phyloP scores from a whole-genome alignment of 2,329 filamentous ascomycete genomes.

The Orbilia brochopaga region DNA sequence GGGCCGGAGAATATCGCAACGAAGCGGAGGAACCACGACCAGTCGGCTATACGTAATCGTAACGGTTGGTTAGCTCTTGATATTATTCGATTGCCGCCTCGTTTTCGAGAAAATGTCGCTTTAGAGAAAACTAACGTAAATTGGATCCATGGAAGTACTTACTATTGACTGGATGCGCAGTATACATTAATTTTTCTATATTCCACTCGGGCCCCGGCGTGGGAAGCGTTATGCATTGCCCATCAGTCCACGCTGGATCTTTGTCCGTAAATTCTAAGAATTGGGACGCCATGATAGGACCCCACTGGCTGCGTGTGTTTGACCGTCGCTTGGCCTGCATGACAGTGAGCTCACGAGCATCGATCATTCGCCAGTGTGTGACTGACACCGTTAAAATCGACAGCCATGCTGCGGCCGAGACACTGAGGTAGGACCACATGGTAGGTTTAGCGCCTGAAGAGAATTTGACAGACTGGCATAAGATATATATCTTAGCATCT shows the following conservation, averaged over 20 bases:
- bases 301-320: background rate
- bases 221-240: constrained; percentile 16
- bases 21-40: constrained; percentile 17
- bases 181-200: constrained; percentile 25
- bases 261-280: constrained; percentile 19
- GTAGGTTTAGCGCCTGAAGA: too few relatives aligned
- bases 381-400: too few relatives aligned
- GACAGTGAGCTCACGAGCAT: background rate
- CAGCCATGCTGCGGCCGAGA: too few relatives aligned
- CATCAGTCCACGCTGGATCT: constrained; percentile 12
- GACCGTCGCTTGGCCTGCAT: constrained; percentile 13
- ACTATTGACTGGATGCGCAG: constrained; percentile 22
- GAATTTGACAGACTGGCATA: too few relatives aligned
- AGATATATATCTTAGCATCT: too few relatives aligned
- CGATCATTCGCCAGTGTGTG: too few relatives aligned
- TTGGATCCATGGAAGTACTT: too few relatives aligned
- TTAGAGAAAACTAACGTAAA: background rate
- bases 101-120: too few relatives aligned
- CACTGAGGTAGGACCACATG: too few relatives aligned
- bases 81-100: background rate
- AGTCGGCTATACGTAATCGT: constrained; percentile 9
- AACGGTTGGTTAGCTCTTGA: background rate
- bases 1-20: constrained; percentile 7
- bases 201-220: constrained; percentile 10
- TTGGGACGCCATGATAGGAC: background rate